Evolutionary conservation across 768 basidiomycete species (phyloP), one percentile per base, ranked within the genome.

Genomic region (Collybiopsis confluens): DNA sequence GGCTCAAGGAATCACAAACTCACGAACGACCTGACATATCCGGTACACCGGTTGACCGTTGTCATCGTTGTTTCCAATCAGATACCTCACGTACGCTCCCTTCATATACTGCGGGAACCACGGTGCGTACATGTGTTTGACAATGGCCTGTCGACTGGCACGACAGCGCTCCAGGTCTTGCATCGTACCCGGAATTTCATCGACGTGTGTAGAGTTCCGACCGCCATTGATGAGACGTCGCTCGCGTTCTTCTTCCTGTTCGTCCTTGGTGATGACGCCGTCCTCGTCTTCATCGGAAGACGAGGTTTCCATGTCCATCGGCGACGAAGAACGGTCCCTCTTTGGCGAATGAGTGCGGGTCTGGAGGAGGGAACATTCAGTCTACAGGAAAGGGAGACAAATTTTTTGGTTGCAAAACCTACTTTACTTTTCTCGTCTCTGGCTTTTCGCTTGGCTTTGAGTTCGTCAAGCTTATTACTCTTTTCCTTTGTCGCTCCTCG

Each of bases 341-440:
- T 82, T 82, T 3, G 85, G 84, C 11, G 86, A 84, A 58, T 74
- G 70, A 45, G 61, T 70, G 67, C 65, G 72, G 54, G 73, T 75
- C 80, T 85, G 58, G 36, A 64, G 46, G 59, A 45, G 20, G 30
- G 23, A 38, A 37, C 15, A 43, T 13, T 30, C 28, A 23, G 15
- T 36, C 15, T 18, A 11, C 7, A 40, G 4, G 23, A 43, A 26
- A 28, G 33, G 51, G 16, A 2, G 13, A 20, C 5, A 7, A 43
- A 11, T 26, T 11, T 24, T 18, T n/a, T n/a, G n/a, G n/a, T n/a
- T n/a, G n/a, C n/a, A n/a, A n/a, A 42, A 18, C 47, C 67, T 83
- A 93, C 94, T 56, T 86, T 80, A 66, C 86, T 88, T 69, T 88
- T 86, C 68, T 95, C 91, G 59, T 87, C 91, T 70, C 93, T 95